Base-by-base conservation (phyloP, 1,139 yeast genomes). In the Magnusiomyces ingens region DNA sequence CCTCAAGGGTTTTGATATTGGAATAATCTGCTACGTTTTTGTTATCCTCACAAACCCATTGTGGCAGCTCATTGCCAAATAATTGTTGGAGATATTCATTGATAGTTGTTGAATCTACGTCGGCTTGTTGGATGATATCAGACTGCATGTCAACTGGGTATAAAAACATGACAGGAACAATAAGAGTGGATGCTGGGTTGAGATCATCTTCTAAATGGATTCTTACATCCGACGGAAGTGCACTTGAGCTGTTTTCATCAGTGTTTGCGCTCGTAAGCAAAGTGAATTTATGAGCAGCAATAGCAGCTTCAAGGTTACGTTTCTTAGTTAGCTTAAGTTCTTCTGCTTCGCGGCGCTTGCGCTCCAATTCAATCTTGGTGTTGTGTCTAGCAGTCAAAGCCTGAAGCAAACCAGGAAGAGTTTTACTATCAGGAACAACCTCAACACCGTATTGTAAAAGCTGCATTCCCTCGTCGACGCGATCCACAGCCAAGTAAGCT, bases 101-200 rank as follows among this genome's bases (percentile, higher is more conserved):
- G 5, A 57, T 58, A 5, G 71, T 81, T 0, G 93, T 79, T 64
- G 87, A 95, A 56, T 93, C 79, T 13, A 86, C 76, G 57, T 84
- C 84, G 51, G 64, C 78, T 57, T 83, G 84, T 5, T 84, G 87
- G 41, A 91, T 73, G 61, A 83, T 83, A 67, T 91, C 97, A 60
- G 91, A 87, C 65, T 88, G 95, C 65, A 85, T 86, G 8, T 81
- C 82, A 3, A 93, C 79, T 13, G 98, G 98, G 62, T 90, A 93
- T 56, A 91, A 69, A 15, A 90, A 74, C 73, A 86, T 75, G 0
- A 93, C 85, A 0, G 98, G 96, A 60, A 89, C 78, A 19, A 85
- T 76, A 52, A 93, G 71, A 62, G 86, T 90, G 0, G 96, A 85
- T 60, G 86, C 87, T 52, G 85, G 76, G 65, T 90, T 96, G 51